Conservation (phyloP, 192 early-diverging fungal species). For the Obelidium mucronatum region DNA sequence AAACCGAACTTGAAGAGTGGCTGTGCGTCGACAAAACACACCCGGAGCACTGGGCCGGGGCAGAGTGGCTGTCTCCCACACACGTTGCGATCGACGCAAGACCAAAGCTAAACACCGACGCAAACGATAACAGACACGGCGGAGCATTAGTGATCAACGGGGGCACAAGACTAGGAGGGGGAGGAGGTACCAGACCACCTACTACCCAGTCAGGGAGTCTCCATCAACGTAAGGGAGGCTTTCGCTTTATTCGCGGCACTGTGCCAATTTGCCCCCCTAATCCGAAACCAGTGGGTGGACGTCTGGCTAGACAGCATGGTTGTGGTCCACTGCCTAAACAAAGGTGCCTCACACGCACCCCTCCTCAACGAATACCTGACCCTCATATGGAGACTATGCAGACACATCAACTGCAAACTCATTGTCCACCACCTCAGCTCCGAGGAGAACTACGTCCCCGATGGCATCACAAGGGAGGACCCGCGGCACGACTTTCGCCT, state of each 20-base stretch:
- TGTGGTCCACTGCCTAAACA: neutral
- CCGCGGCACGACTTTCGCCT: neutral
- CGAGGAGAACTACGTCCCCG: neutral
- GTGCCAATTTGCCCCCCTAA: neutral
- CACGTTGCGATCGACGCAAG: neutral
- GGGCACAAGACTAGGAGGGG: too few species aligned
- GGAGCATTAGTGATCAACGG: neutral
- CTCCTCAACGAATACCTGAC: neutral
- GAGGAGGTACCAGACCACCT: neutral
- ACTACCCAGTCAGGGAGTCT: neutral
- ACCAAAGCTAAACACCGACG: neutral
- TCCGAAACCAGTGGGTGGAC: neutral
- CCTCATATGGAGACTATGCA: neutral
- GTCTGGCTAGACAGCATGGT: neutral
- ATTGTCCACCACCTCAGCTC: neutral
- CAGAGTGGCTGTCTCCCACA: neutral
- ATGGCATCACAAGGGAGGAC: slow-evolving; percentile 4
- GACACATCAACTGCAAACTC: neutral
- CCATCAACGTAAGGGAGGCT: neutral
- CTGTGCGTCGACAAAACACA: neutral
- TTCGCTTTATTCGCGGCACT: neutral
- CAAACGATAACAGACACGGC: neutral
- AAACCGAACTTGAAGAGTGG: neutral
- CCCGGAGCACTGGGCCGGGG: neutral
- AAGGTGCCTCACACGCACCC: neutral